Base-by-base conservation (phyloP, 139 green algal genomes). In the Desmodesmus armatus region DNA sequence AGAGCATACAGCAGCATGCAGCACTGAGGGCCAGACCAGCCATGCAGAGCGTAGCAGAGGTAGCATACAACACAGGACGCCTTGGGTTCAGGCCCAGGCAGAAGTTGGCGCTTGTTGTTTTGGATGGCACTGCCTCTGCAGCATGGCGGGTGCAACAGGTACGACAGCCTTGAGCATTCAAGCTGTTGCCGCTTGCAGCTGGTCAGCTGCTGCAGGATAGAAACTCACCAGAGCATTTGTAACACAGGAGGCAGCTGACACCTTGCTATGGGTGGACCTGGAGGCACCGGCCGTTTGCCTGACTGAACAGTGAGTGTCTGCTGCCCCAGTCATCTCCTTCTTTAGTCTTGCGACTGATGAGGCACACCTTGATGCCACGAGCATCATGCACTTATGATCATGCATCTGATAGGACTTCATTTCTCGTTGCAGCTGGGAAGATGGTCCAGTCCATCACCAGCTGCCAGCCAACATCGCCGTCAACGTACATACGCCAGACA, bases 141-240 rank as follows among this genome's bases (percentile, higher is more conserved):
- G 71, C 71, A 63, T n/a, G 7, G 17, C 9, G n/a, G n/a, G 71
- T 79, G 41, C 71, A 43, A 15, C 41, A 79, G 43, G 71, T 79
- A 41, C 7, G 23, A 0, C 23, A 58, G 25, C 39, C 25, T 5
- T 23, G 33, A 77, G 7, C 27, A 77, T 31, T 2, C 31, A 29
- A 33, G 15, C 44, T 40, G 3, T n/a, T 29, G 41, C 41, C 33
- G 71, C 11, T 78, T 5, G 11, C 6, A 63, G 27, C 3, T 3
- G 43, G 4, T 27, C 73, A 49, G 29, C 15, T 27, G 21, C 37
- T 78, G 70, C 31, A 37, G 37, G 13, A 53, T 1, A 3, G 65
- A n/a, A 3, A 19, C 7, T 23, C 5, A 15, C 47, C 31, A 43
- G 63, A 43, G 23, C 40, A 2, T 7, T 17, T 75, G 33, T 23